Conservation (phyloP, 768 basidiomycete genomes). For the Exsudoporus frostii region DNA sequence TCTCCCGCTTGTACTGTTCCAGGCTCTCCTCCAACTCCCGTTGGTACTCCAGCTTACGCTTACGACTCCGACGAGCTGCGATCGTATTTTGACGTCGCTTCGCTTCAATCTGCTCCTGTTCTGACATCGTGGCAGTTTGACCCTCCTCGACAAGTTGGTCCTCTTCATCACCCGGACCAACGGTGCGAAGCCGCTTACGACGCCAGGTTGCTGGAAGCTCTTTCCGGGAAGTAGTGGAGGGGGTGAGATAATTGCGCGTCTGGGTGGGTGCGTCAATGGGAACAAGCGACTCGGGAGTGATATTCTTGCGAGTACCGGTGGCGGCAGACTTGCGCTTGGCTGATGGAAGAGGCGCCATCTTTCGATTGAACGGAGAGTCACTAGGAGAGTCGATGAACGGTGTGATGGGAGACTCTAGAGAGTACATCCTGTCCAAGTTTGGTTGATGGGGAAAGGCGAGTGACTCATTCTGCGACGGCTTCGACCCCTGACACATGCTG, state of each 20-base stretch:
- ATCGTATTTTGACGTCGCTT: constrained; percentile 85
- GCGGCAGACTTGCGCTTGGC: constrained; percentile 34
- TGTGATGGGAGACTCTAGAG: constrained; percentile 47
- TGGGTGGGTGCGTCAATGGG: constrained; percentile 80
- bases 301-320: constrained; percentile 72
- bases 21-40: constrained; percentile 58
- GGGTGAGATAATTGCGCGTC: constrained; percentile 64
- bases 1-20: constrained; percentile 51
- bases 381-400: constrained; percentile 43
- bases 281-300: constrained; percentile 62
- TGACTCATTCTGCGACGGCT: constrained; percentile 11
- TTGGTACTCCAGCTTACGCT: constrained; percentile 69
- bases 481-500: constrained; percentile 13
- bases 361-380: constrained; percentile 26
- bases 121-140: constrained; percentile 42
- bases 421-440: constrained; percentile 39
- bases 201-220: constrained; percentile 70
- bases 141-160: constrained; percentile 34
- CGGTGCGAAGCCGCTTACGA: constrained; percentile 54
- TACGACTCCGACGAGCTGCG: constrained; percentile 76
- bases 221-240: constrained; percentile 77
- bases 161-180: constrained; percentile 46
- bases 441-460: constrained; percentile 14
- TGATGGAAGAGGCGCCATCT: constrained; percentile 15
- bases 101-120: constrained; percentile 66